phyloP scores from a whole-genome alignment of 768 basidiomycete genomes.

The Podaxis carcinomalis region DNA sequence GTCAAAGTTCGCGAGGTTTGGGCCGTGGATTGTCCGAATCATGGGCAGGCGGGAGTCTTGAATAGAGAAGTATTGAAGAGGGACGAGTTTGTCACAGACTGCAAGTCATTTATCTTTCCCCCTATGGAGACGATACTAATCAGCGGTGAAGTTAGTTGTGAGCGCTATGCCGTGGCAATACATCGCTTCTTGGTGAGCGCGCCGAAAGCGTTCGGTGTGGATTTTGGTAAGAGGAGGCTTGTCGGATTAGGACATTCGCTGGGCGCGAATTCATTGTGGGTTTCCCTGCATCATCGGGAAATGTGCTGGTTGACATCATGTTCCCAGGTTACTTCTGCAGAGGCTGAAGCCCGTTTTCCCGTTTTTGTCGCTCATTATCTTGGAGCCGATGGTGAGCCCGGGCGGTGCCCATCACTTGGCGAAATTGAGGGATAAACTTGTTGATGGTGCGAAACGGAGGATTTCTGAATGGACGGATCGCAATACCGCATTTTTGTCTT shows the following conservation, averaged over 20 bases:
- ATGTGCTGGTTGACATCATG: neutral
- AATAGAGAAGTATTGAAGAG: slow-evolving; percentile 45
- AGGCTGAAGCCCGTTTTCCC: slow-evolving; percentile 35
- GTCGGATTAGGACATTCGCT: slow-evolving; percentile 69
- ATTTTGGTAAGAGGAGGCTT: slow-evolving; percentile 47
- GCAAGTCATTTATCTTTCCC: slow-evolving; percentile 26
- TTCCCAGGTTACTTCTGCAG: slow-evolving; percentile 49
- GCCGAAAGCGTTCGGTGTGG: slow-evolving; percentile 31
- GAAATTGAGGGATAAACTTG: slow-evolving; percentile 36
- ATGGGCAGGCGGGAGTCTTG: slow-evolving; percentile 54
- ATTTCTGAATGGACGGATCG: slow-evolving; percentile 48
- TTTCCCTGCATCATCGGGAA: slow-evolving; percentile 12
- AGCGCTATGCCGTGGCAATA: slow-evolving; percentile 55
- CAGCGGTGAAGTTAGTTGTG: slow-evolving; percentile 48
- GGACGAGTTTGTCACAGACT: slow-evolving; percentile 40
- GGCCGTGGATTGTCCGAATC: slow-evolving; percentile 71
- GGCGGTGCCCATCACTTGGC: slow-evolving; percentile 38
- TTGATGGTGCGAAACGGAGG: slow-evolving; percentile 45
- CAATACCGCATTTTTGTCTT: slow-evolving; percentile 17
- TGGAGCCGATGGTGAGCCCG: slow-evolving; percentile 63
- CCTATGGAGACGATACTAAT: neutral
- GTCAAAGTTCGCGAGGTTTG: slow-evolving; percentile 54
- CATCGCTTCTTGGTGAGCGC: slow-evolving; percentile 48
- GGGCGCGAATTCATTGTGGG: slow-evolving; percentile 62
- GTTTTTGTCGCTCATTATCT: slow-evolving; percentile 51